These are phyloP conservation scores for Zygoascus bituminiphila DNA, from an alignment of 805 yeast genomes.

Conservation along the genomic window DNA sequence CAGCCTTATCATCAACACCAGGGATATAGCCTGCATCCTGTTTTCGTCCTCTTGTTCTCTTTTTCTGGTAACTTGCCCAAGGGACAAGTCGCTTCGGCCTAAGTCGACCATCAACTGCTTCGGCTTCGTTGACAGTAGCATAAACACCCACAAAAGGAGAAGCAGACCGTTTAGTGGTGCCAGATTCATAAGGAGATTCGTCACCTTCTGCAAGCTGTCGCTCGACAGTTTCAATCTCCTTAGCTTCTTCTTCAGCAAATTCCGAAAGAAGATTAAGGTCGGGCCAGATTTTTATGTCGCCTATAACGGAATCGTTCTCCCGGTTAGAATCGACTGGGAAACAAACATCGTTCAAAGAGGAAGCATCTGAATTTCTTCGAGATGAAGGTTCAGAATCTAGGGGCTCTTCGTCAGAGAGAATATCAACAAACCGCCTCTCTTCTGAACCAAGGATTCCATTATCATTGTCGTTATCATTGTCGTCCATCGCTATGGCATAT, in stretches of 20 bases:
- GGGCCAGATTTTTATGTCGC: slow-evolving; percentile 58
- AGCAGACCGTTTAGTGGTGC: slow-evolving; percentile 8
- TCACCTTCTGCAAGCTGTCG: slow-evolving; percentile 2
- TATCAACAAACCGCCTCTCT: slow-evolving; percentile 8
- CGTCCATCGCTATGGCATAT: slow-evolving; percentile 5
- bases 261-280: slow-evolving; percentile 70
- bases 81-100: slow-evolving; percentile 72
- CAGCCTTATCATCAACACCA: slow-evolving; percentile 31
- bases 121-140: slow-evolving; percentile 45
- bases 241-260: slow-evolving; percentile 62
- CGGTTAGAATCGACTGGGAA: slow-evolving; percentile 55
- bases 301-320: slow-evolving; percentile 21
- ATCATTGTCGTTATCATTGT: not conserved
- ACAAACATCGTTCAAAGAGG: slow-evolving; percentile 88
- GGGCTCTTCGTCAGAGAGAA: slow-evolving; percentile 16
- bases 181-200: not conserved
- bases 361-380: slow-evolving; percentile 47
- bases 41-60: slow-evolving; percentile 4
- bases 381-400: slow-evolving; percentile 52
- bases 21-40: slow-evolving; percentile 7
- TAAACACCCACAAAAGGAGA: slow-evolving; percentile 7
- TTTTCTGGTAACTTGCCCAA: slow-evolving; percentile 37
- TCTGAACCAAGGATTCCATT: not conserved
- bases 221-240: slow-evolving; percentile 30
- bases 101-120: slow-evolving; percentile 48